Evolutionary conservation across 768 basidiomycete species (phyloP), one percentile per base, ranked within the genome.

Genomic region (Auricularia sp.): DNA sequence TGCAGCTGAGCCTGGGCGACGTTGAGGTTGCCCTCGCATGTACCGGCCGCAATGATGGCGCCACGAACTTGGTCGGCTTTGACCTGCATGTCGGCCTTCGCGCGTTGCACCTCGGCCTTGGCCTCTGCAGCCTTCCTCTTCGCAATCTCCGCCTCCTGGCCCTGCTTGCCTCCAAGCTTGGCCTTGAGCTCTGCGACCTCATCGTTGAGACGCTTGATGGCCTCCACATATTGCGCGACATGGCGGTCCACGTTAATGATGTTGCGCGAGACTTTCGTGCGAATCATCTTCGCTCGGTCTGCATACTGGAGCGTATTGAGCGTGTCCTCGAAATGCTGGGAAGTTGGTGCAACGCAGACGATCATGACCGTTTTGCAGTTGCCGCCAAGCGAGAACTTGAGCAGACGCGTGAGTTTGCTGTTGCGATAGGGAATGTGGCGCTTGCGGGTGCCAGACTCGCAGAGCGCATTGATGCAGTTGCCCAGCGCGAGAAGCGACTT

Each of bases 291-390:
- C 34, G 97, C 96, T 58, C 95, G 89, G 70, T 99, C 95, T 29
- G 97, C 97, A 75, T 98, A 99, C 67, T 97, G 80, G 61, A 99
- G 87, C 2, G 97, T 98, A 73, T 99, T 99, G 74, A 97, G 94
- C 37, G 97, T 98, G 74, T 99, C 97, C 72, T 98, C 97, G 74
- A 98, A 97, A 77, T 99, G 94, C 44, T 84, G 84, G 44, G 94
- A 94, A 3, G 94, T 94, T 1, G 97, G 97, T 0, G 94, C 94
- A 59, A 99, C 81, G 73, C 97, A 98, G 67, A 98, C 96, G 68
- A 98, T 93, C 97, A 98, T 99, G 72, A 97, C 94, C 1, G 97
- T 99, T 77, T 96, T 93, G 83, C 97, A 99, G 75, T 98, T 98
- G 5, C 97, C 97, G 1, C 96, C 96, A 61, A 98, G 84, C 1